Evolutionary conservation across 2,329 filamentous ascomycete species (phyloP), one percentile per base, ranked within the genome.

Genomic region (Raffaelea deltoideospora): DNA sequence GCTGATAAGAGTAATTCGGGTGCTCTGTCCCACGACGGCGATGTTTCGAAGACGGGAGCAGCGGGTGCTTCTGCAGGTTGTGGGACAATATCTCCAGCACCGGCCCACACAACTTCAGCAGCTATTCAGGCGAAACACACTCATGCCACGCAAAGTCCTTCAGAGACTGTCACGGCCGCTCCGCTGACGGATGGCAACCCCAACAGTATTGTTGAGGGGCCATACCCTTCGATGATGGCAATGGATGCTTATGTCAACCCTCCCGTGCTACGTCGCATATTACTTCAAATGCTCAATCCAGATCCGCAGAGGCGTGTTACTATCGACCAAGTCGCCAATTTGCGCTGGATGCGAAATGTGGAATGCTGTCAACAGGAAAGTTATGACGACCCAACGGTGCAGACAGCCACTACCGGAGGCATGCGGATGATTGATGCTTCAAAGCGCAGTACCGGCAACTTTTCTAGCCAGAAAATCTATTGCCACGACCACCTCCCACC

Each of bases 231-330:
- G 42, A 71, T 77, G 43, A 57, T 64, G 21, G 69, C 72, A 14
- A 69, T 86, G 27, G 82, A 90, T 53, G 58, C 62, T 14, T 63
- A 58, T 28, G 61, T 86, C 44, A 76, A 76, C 47, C 76, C 79
- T 22, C 71, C 75, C 1, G 71, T 74, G 3, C 64, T 87, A 39
- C 76, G 79, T 41, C 73, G 77, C 10, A 60, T 92, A 5, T 58
- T 93, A 10, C 60, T 90, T 35, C 76, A 72, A 52, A 92, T 94
- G 85, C 66, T 93, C 23, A 76, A 93, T 53, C 84, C 85, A 0
- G 63, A 86, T 45, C 83, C 86, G 0, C 55, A 60, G 8, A 74
- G 74, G 51, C 79, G 86, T 30, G 74, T 79, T 46, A 71, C 66
- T 21, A 81, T 90, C 35, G 58, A 67, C 7, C 72, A 83, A 2